Evolutionary conservation across 495 filamentous ascomycete genomes (phyloP).

Genomic region (Penicillium riverlandense): DNA sequence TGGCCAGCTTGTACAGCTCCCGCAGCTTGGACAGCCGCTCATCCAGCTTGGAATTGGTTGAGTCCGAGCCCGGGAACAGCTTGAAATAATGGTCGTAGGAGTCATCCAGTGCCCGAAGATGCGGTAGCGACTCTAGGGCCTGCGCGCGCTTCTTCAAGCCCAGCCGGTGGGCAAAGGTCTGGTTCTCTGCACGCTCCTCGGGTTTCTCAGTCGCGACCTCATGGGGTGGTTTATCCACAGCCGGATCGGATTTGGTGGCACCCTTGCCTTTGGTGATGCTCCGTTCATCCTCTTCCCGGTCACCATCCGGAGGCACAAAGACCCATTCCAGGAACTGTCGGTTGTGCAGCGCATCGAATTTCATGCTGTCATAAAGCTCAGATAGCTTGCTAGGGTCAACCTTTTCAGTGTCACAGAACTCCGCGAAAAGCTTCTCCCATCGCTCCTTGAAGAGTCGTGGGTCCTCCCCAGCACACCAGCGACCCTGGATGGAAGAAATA

Average conservation of each 20-base stretch:
- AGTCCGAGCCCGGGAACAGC: slow-evolving; percentile 67
- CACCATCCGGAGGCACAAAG: slow-evolving; percentile 72
- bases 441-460: slow-evolving; percentile 89
- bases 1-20: slow-evolving; percentile 86
- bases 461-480: slow-evolving; percentile 97
- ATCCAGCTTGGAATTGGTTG: slow-evolving; percentile 77
- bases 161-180: slow-evolving; percentile 40
- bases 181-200: slow-evolving; percentile 30
- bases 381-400: slow-evolving; percentile 97
- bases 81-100: slow-evolving; percentile 72
- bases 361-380: slow-evolving; percentile 98
- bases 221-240: slow-evolving; percentile 16
- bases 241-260: slow-evolving; percentile 21
- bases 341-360: slow-evolving; percentile 97
- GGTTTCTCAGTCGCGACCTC: slow-evolving; percentile 17
- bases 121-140: slow-evolving; percentile 36
- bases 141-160: slow-evolving; percentile 39
- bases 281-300: slow-evolving; percentile 58
- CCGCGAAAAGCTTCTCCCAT: slow-evolving; percentile 96
- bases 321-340: slow-evolving; percentile 96
- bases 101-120: slow-evolving; percentile 39
- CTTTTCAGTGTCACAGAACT: slow-evolving; percentile 95
- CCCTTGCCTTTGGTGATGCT: slow-evolving; percentile 17
- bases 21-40: slow-evolving; percentile 77
- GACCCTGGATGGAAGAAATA: slow-evolving; percentile 67